Evolutionary conservation across 2,329 filamentous ascomycete genomes (phyloP).

Genomic region (Cryphonectria parasitica): DNA sequence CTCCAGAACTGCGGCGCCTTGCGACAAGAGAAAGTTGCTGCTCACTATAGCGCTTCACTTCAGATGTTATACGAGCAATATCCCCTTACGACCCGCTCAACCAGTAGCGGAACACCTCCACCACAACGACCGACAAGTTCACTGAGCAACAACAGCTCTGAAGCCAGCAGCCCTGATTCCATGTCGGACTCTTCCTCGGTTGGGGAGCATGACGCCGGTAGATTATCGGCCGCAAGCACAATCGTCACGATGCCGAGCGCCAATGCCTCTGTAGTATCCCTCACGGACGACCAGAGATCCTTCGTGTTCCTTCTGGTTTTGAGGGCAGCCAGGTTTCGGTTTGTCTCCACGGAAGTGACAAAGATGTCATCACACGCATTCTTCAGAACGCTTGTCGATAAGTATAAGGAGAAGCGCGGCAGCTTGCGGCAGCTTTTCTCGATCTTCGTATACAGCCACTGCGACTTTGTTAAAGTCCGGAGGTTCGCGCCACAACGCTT

Average conservation of each 20-base stretch:
- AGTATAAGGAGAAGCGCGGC: slow-evolving; percentile 11
- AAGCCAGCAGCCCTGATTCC: not conserved
- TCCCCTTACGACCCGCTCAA: not conserved
- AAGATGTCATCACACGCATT: slow-evolving; percentile 10
- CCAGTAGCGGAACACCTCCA: not conserved
- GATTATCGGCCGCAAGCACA: not conserved
- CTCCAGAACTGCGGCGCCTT: not conserved
- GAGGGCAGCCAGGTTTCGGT: not conserved
- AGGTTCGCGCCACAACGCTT: slow-evolving; percentile 15
- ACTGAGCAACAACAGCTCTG: slow-evolving; percentile 3
- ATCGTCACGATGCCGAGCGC: not conserved
- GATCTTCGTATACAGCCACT: slow-evolving; percentile 18
- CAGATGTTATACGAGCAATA: not conserved
- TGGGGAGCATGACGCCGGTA: not conserved
- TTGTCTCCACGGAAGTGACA: slow-evolving; percentile 1
- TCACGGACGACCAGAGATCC: not conserved
- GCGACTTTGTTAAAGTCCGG: slow-evolving; percentile 18
- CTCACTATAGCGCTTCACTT: not conserved
- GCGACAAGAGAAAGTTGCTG: not conserved
- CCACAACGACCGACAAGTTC: slow-evolving; percentile 1
- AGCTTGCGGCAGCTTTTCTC: slow-evolving; percentile 12
- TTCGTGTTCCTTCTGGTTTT: slow-evolving; percentile 16
- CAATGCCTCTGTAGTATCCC: not conserved
- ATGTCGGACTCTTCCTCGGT: not conserved
- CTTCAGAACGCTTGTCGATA: slow-evolving; percentile 7